Evolutionary conservation across 2,329 filamentous ascomycete genomes (phyloP), one percentile per base, ranked within the genome.

Genomic region (Paecilomyces sp.): DNA sequence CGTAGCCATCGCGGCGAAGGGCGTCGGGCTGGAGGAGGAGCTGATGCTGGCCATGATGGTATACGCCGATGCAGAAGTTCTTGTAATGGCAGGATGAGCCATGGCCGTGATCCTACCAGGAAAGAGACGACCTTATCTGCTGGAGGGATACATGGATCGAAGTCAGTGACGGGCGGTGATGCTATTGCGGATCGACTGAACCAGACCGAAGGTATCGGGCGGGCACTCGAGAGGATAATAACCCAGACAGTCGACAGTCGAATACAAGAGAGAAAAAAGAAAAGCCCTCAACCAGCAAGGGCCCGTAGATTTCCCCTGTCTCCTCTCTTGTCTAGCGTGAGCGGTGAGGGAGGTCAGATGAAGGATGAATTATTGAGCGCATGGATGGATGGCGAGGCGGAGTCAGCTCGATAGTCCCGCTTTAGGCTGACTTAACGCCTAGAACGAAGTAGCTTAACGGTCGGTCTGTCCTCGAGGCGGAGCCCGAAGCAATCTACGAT

Each of bases 61-160:
- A 47, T 47, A 15, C 6, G 36, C 36, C 31, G 58, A 51, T 34
- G 59, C 47, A 15, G 60, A 8, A 9, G 41, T 15, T 47, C 41
- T 47, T 15, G 41, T 25, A 24, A 53, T 22, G 51, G 28, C 24
- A 28, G 51, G 51, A 53, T 53, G 51, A 30, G n/a, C 51, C 51
- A 53, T 53, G 51, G n/a, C 22, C 22, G 51, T 30, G 9, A 30
- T 53, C 12, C 41, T 33, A 54, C 60, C 58, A 58, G 11, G 34
- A 33, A 56, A 60, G 58, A 53, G 51, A 30, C 28, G 22, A 30
- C 24, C 24, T 30, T 53, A 51, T 64, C 65, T 41, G 70, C 60
- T 12, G 60, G 63, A 15, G 66, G 55, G 12, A 61, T 58, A 30
- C 51, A 53, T 53, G 51, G 67, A 61, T 7, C 65, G 59, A 28